Evolutionary conservation across 2,329 filamentous ascomycete genomes (phyloP).

Genomic region (Pseudogymnoascus sp.): DNA sequence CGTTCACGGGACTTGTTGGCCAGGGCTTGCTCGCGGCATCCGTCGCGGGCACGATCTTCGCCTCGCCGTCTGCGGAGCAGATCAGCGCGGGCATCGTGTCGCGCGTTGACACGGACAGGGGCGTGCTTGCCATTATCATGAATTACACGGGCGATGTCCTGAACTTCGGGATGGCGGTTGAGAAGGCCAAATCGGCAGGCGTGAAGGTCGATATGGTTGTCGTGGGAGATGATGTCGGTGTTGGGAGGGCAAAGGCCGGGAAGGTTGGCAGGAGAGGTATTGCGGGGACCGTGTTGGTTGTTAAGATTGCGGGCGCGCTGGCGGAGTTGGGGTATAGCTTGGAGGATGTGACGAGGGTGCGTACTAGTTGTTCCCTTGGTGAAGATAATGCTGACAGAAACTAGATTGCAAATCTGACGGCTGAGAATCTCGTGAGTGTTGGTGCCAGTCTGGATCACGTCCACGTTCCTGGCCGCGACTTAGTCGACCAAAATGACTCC

Average conservation of each 20-base stretch:
- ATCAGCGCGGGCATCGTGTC: slow-evolving; percentile 68
- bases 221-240: slow-evolving; percentile 86
- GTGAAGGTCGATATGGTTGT: slow-evolving; percentile 80
- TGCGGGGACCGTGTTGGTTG: slow-evolving; percentile 83
- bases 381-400: neutral
- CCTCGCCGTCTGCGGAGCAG: slow-evolving; percentile 74
- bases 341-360: slow-evolving; percentile 61
- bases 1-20: slow-evolving; percentile 80
- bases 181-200: slow-evolving; percentile 79
- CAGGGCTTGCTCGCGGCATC: slow-evolving; percentile 71
- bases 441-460: slow-evolving; percentile 83
- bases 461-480: slow-evolving; percentile 76
- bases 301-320: slow-evolving; percentile 81
- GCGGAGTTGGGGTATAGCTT: slow-evolving; percentile 63
- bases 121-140: slow-evolving; percentile 87
- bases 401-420: slow-evolving; percentile 53
- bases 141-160: slow-evolving; percentile 88
- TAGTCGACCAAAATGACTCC: slow-evolving; percentile 45
- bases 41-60: slow-evolving; percentile 83
- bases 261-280: slow-evolving; percentile 90
- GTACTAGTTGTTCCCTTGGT: neutral
- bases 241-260: slow-evolving; percentile 73
- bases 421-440: slow-evolving; percentile 74
- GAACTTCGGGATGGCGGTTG: slow-evolving; percentile 89
- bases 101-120: slow-evolving; percentile 62